phyloP scores from a whole-genome alignment of 345 rosid species.

The Aegle marmelos region DNA sequence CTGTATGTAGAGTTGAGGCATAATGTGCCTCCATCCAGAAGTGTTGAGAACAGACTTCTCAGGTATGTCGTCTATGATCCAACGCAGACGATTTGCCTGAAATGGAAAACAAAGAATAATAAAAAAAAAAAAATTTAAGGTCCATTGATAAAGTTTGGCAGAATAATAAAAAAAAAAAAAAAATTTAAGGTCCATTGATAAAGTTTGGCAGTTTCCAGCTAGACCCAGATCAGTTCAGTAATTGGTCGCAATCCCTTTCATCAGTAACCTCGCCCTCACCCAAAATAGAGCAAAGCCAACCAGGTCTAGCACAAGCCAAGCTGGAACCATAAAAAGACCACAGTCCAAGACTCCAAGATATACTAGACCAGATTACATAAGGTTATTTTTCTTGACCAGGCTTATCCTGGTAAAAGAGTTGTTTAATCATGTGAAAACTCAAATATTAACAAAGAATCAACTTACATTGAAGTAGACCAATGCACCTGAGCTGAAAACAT shows the following conservation, averaged over 20 bases:
- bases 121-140: too few relatives aligned
- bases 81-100: conserved; percentile 62
- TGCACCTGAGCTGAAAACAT: conserved; percentile 60
- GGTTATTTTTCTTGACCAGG: neutral
- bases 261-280: neutral
- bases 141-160: neutral
- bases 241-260: neutral
- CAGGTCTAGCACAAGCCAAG: neutral
- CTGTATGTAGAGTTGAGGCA: conserved; percentile 54
- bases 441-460: conserved; percentile 4
- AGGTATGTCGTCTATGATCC: conserved; percentile 40
- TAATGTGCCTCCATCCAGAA: conserved; percentile 55
- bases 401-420: neutral
- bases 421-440: neutral
- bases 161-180: too few relatives aligned
- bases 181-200: too few relatives aligned
- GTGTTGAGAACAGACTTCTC: conserved; percentile 61
- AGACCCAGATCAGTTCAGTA: neutral
- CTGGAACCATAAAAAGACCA: neutral
- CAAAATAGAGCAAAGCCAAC: neutral
- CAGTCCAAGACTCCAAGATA: neutral
- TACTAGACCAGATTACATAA: neutral
- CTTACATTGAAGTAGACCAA: conserved; percentile 70
- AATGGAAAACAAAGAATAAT: neutral
- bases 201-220: neutral